Base-by-base conservation (phyloP, 768 basidiomycete genomes). In the Termitomyces eurrhizus region DNA sequence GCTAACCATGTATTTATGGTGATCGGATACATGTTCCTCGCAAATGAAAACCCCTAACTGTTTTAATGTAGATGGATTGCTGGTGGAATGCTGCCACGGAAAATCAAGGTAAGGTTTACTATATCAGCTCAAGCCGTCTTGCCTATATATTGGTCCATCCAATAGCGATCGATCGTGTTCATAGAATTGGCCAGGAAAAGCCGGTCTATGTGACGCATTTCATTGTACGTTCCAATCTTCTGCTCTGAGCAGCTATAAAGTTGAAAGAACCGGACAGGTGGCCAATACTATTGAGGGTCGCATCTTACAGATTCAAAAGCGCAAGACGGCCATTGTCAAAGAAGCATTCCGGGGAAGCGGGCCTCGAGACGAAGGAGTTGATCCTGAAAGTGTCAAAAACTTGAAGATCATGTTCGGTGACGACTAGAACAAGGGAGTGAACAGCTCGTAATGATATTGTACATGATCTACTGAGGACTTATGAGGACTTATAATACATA, bases 1-100 rank as follows among this genome's bases (percentile, higher is more conserved):
- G 92, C 92, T 7, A 92, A 93, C 67, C 80, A 93, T 72, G 92
- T 93, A 12, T 93, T 90, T 69, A 90, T 94, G 90, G 91, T 89
- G 64, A 61, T 77, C 67, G 26, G 26, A 45, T 58, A 39, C 45
- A 2, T 3, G 24, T 32, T 37, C 18, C 33, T 12, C 39, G n/a
- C 39, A 16, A 32, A 6, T 9, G 55, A 57, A 60, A 58, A 63
- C 48, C 66, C 54, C 52, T 44, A 42, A 52, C 24, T 12, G 12
- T 41, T 41, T 29, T 44, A 5, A 32, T 46, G 11, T 59, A 93
- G 91, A 93, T 93, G 91, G 92, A 93, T 67, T 93, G 90, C 65
- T 93, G 92, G 92, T 93, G 92, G 92, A 93, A 93, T 69, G 83
- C 89, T 5, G 90, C 91, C 0, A 85, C 81, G 4, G 92, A 93